These are phyloP conservation scores for Suhomyces prunicola DNA, from an alignment of 805 yeast genomes.

Conservation along the genomic window DNA sequence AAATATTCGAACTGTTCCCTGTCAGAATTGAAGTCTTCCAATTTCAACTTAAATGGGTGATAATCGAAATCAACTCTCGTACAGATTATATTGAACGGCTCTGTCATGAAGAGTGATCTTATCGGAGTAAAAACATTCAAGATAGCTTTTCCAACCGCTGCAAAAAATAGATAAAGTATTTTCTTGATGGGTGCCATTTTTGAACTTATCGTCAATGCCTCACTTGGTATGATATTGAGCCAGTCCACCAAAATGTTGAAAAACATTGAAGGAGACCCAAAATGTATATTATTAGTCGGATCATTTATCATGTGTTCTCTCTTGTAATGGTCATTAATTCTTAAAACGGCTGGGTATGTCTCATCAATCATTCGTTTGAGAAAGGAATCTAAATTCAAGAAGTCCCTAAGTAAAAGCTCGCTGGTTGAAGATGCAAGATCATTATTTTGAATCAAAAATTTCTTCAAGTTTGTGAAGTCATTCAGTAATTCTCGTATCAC, in stretches of 20 bases:
- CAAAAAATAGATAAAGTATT: slow-evolving; percentile 32
- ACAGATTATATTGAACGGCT: slow-evolving; percentile 30
- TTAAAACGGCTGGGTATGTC: slow-evolving; percentile 24
- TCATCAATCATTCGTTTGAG: slow-evolving; percentile 22
- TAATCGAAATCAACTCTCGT: slow-evolving; percentile 30
- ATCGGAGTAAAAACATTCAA: slow-evolving; percentile 33
- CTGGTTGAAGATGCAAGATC: slow-evolving; percentile 5
- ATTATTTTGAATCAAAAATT: slow-evolving; percentile 14
- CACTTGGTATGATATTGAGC: slow-evolving; percentile 35
- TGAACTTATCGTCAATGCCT: slow-evolving; percentile 26
- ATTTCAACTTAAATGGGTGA: slow-evolving; percentile 12
- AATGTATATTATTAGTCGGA: slow-evolving; percentile 16
- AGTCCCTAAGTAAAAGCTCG: slow-evolving; percentile 8
- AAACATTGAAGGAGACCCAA: slow-evolving; percentile 26
- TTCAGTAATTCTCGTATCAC: slow-evolving; percentile 24
- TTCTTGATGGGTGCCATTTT: slow-evolving; percentile 27
- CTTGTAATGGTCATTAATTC: slow-evolving; percentile 25
- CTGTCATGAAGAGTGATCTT: slow-evolving; percentile 32
- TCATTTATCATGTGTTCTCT: slow-evolving; percentile 12
- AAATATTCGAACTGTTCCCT: slow-evolving; percentile 21
- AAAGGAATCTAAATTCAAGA: slow-evolving; percentile 30
- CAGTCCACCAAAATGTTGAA: slow-evolving; percentile 35
- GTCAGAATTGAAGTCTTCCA: slow-evolving; percentile 8
- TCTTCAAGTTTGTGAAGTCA: slow-evolving; percentile 26
- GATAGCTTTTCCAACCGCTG: slow-evolving; percentile 33